Conservation (phyloP, 768 basidiomycete species). For the Agaricus blazei region DNA sequence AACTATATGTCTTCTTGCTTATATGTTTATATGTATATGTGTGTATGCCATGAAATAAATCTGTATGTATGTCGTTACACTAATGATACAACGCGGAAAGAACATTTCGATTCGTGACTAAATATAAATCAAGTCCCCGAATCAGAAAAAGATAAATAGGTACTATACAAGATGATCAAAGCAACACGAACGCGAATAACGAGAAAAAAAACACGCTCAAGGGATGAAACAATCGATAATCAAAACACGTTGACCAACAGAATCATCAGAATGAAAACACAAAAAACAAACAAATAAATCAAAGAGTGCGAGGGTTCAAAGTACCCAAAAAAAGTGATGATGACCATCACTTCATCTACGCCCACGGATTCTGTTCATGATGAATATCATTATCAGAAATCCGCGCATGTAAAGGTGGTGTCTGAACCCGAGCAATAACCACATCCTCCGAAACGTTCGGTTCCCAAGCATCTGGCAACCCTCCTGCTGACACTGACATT, state of each 20-base stretch:
- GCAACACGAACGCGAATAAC: not conserved
- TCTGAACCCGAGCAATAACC: conserved; percentile 9
- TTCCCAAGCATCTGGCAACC: conserved; percentile 10
- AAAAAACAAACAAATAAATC: too few relatives aligned
- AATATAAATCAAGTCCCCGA: too few relatives aligned
- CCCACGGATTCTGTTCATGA: conserved; percentile 16
- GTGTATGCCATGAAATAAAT: too few relatives aligned
- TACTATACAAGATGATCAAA: not conserved
- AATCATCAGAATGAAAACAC: too few relatives aligned
- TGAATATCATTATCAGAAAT: conserved; percentile 7
- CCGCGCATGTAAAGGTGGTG: conserved; percentile 10
- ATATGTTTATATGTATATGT: too few relatives aligned
- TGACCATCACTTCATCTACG: conserved; percentile 6
- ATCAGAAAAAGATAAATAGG: not conserved
- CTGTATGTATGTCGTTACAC: too few relatives aligned
- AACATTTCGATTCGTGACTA: too few relatives aligned
- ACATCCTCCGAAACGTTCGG: conserved; percentile 15
- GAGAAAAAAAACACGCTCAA: not conserved
- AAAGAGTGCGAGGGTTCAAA: too few relatives aligned
- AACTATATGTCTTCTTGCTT: too few relatives aligned
- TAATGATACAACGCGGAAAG: too few relatives aligned
- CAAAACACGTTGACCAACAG: not conserved
- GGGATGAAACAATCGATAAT: not conserved
- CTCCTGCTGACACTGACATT: too few relatives aligned
- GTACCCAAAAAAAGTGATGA: too few relatives aligned